A percentile compares a stretch with the other conserved stretches of the same genome.
These are phyloP conservation scores for Myotisia sp. DNA, from an alignment of 2,329 filamentous ascomycete species.

Conservation along the genomic window DNA sequence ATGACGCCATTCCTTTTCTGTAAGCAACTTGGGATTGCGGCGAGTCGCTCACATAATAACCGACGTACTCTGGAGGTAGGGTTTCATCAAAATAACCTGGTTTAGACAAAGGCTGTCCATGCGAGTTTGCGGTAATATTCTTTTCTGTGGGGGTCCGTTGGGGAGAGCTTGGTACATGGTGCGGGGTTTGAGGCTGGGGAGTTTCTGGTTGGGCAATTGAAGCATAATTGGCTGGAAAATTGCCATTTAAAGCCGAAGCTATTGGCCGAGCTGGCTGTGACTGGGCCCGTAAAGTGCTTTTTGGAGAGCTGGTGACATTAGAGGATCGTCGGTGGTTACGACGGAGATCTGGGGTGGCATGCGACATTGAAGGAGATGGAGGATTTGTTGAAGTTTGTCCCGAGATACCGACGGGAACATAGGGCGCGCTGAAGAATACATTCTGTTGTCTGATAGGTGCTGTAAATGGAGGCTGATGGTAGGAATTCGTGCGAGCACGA, in stretches of 20 bases:
- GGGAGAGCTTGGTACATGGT: slow-evolving; percentile 21
- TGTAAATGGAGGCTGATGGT: slow-evolving; percentile 23
- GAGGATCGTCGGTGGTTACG: slow-evolving; percentile 34
- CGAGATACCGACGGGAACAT: slow-evolving; percentile 25
- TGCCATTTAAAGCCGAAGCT: slow-evolving; percentile 17
- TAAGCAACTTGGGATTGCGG: slow-evolving; percentile 30
- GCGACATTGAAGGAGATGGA: slow-evolving; percentile 30
- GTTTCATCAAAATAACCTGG: slow-evolving; percentile 25
- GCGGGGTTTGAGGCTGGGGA: slow-evolving; percentile 20
- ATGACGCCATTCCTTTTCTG: slow-evolving; percentile 25
- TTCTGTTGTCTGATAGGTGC: slow-evolving; percentile 21
- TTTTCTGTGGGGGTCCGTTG: slow-evolving; percentile 22
- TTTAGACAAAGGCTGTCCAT: slow-evolving; percentile 22
- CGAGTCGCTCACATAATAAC: slow-evolving; percentile 33
- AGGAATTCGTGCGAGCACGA: slow-evolving; percentile 24
- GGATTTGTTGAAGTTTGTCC: slow-evolving; percentile 30
- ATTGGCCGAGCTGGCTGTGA: slow-evolving; percentile 37
- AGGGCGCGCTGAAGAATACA: slow-evolving; percentile 23
- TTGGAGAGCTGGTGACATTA: slow-evolving; percentile 28
- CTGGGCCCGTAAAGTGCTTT: slow-evolving; percentile 32
- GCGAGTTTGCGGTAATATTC: slow-evolving; percentile 19
- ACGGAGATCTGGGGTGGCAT: slow-evolving; percentile 29
- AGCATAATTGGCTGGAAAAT: slow-evolving; percentile 21
- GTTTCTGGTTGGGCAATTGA: slow-evolving; percentile 19
- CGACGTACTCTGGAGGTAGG: slow-evolving; percentile 30